Percentiles rank a stretch among this genome's conserved stretches.
These are phyloP conservation scores for Pharnaceum exiguum DNA, from an alignment of 148 eudicot species.

Conservation along the genomic window DNA sequence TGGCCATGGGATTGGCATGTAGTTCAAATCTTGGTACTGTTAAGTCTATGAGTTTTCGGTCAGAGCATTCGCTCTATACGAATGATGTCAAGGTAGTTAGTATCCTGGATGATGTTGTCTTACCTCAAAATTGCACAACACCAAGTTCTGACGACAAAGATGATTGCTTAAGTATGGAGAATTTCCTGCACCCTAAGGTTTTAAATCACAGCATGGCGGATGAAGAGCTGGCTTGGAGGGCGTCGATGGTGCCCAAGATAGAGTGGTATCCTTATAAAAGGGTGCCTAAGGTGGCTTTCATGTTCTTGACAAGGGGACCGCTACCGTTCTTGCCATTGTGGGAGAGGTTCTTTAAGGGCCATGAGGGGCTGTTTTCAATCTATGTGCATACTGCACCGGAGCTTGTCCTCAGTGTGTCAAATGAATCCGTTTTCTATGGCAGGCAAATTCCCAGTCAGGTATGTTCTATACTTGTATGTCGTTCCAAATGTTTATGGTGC, in stretches of 20 bases:
- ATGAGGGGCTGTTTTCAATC: too few species aligned
- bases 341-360: too few species aligned
- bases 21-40: slow-evolving; percentile 46
- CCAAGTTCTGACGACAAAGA: slow-evolving; percentile 24
- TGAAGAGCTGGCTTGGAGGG: slow-evolving; percentile 58
- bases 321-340: too few species aligned
- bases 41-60: slow-evolving; percentile 25
- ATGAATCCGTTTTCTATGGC: slow-evolving; percentile 38
- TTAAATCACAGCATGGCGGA: slow-evolving; percentile 45
- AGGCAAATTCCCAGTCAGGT: slow-evolving; percentile 66
- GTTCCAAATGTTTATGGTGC: too few species aligned
- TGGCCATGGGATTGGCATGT: slow-evolving; percentile 43
- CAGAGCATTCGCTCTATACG: slow-evolving; percentile 14
- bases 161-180: slow-evolving; percentile 39
- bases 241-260: slow-evolving; percentile 51
- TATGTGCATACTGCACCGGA: too few species aligned
- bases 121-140: slow-evolving; percentile 7
- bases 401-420: slow-evolving; percentile 30
- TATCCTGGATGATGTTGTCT: not conserved
- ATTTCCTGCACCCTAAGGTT: slow-evolving; percentile 25
- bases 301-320: too few species aligned
- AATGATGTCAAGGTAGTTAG: slow-evolving; percentile 10
- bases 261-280: slow-evolving; percentile 39
- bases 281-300: too few species aligned
- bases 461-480: slow-evolving; percentile 9